These are phyloP conservation scores for Daldinia bambusicola DNA, from an alignment of 495 filamentous ascomycete genomes.

Conservation along the genomic window DNA sequence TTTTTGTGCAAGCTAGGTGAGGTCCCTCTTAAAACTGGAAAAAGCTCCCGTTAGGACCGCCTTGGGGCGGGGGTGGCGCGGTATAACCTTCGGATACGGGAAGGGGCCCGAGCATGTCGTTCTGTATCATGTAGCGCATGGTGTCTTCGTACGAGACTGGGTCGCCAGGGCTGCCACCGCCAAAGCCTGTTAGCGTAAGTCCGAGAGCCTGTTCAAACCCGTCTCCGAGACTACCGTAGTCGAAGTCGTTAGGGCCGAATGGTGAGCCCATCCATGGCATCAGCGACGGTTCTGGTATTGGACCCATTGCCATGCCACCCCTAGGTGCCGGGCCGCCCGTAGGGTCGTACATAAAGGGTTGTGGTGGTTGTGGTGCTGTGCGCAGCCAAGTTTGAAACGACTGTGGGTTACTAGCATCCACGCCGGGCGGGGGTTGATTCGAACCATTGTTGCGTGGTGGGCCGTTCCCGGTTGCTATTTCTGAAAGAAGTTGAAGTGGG, in stretches of 20 bases:
- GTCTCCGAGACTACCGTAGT: conserved; percentile 53
- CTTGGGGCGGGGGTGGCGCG: neutral
- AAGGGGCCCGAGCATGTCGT: conserved; percentile 40
- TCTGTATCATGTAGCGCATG: conserved; percentile 49
- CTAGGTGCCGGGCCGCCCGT: conserved; percentile 4
- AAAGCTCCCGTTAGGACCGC: neutral
- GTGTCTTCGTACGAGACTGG: conserved; percentile 45
- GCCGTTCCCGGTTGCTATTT: conserved; percentile 71
- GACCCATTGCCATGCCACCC: conserved; percentile 5
- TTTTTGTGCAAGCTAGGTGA: neutral
- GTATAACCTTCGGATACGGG: conserved; percentile 22
- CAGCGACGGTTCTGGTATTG: conserved; percentile 19
- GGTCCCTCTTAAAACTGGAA: neutral
- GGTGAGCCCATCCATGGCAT: conserved; percentile 49
- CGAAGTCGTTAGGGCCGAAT: conserved; percentile 49
- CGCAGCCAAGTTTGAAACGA: conserved; percentile 24
- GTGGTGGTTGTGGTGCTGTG: conserved; percentile 22
- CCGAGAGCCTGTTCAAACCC: conserved; percentile 63
- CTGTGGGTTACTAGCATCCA: conserved; percentile 18
- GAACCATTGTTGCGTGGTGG: conserved; percentile 38
- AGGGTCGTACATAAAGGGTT: conserved; percentile 48
- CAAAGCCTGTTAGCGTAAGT: conserved; percentile 58
- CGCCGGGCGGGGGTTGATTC: conserved; percentile 13
- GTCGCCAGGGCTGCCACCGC: conserved; percentile 43
- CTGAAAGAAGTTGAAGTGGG: conserved; percentile 72